Evolutionary conservation across 1,284 basidiomycete genomes (phyloP), one percentile per base, ranked within the genome.

Genomic region (Sporisorium exsertum): DNA sequence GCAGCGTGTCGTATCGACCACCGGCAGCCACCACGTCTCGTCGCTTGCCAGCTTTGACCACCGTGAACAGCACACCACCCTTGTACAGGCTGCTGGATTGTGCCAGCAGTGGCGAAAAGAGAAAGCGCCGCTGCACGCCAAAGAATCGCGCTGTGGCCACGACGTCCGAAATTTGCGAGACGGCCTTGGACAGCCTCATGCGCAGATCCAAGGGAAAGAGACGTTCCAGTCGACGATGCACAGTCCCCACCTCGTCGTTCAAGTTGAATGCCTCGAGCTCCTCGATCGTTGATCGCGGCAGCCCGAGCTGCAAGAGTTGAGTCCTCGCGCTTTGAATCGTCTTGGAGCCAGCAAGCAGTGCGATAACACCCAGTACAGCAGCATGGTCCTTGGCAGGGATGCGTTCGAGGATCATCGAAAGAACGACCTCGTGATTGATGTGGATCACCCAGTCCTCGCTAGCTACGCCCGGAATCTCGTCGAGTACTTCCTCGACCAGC

Each of bases 1-100:
- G 91, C 33, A 94, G 85, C 58, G 88, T 88, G 81, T 94, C 93
- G 77, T 94, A 94, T 65, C 93, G 88, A 74, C 94, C 94, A 60
- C 92, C 93, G 5, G 90, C 90, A 2, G 83, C 93, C 24, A 95
- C 88, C 15, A 94, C 88, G 67, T 94, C 93, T 3, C 88, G 87
- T 24, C 89, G 89, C 81, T 91, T 93, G 72, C 88, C 90, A 4
- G 66, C 64, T 63, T 90, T 88, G 4, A 91, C 90, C 2, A 94
- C 90, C 77, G 93, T 92, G 64, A 94, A 89, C 53, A 92, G 88
- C 24, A 94, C 87, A 0, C 93, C 93, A 58, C 91, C 89, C 50
- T 90, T 90, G 87, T 93, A 93, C 77, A 91, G 88, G 0, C 87
- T 84, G 74, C 90, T 89, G 72, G 83, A 85, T 59, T 84, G 80